Percentiles rank a stretch among this genome's conserved stretches.
phyloP scores from a whole-genome alignment of 2,329 filamentous ascomycete genomes.

The Colletotrichum cuscutae region DNA sequence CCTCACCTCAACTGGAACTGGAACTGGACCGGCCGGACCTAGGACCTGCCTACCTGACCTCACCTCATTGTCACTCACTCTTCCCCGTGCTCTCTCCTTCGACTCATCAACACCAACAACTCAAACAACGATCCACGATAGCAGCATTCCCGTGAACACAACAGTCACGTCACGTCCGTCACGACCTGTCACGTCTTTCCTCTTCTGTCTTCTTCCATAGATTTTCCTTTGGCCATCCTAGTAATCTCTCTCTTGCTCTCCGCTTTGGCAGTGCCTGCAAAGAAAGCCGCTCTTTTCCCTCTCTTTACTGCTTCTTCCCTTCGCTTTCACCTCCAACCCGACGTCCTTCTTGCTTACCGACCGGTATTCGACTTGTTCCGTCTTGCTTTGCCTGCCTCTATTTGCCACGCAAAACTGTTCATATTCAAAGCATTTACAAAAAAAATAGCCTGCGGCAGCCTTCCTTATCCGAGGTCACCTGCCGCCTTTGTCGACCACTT shows the following conservation, averaged over 20 bases:
- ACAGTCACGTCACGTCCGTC: constrained; percentile 32
- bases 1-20: background rate
- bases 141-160: constrained; percentile 33
- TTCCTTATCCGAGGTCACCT: constrained; percentile 20
- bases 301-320: constrained; percentile 26
- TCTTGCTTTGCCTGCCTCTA: background rate
- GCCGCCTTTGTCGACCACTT: constrained; percentile 18
- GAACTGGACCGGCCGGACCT: constrained; percentile 1
- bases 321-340: constrained; percentile 31
- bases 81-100: constrained; percentile 26
- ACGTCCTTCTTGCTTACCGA: constrained; percentile 3
- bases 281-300: constrained; percentile 30
- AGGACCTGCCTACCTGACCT: constrained; percentile 13
- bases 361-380: background rate
- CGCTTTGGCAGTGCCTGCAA: constrained; percentile 31
- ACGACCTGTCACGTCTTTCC: constrained; percentile 27
- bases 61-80: constrained; percentile 27
- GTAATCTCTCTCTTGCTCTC: constrained; percentile 29
- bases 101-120: constrained; percentile 35
- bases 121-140: constrained; percentile 20
- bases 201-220: constrained; percentile 34
- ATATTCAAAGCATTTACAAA: constrained; percentile 12
- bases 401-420: constrained; percentile 10
- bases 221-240: constrained; percentile 16
- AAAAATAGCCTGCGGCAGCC: constrained; percentile 16